Evolutionary conservation across 2,329 filamentous ascomycete genomes (phyloP), one percentile per base, ranked within the genome.

Genomic region (Cordyceps farinosa): DNA sequence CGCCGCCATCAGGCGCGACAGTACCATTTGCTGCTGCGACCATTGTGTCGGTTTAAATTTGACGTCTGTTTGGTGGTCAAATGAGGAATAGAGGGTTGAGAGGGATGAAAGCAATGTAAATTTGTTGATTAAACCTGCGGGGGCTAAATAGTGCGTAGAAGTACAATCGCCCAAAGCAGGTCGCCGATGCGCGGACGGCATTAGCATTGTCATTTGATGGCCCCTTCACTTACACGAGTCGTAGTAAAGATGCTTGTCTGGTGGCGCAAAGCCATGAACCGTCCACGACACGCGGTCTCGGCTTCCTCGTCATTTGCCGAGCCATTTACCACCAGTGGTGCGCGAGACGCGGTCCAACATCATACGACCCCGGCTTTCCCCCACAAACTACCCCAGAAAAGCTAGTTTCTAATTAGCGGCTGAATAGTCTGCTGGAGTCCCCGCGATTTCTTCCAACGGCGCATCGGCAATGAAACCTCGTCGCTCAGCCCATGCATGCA

Each of bases 361-460:
- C 47, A 47, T 17, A 34, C 32, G 6, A 34, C 36, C 36, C 4
- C 27, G 11, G 52, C 36, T 55, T 22, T 22, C 36, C 51, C 11
- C 36, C 52, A 30, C 52, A 55, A 32, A 30, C 9, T 55, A 17
- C 52, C 52, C 52, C 36, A 42, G 52, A 55, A 55, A 55, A 29
- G 22, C 11, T 42, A 42, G 52, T 29, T 54, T 22, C 22, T 10
- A 54, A 22, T 22, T 22, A 42, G 17, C 29, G 29, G 40, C 22
- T 30, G 27, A 29, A 53, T 22, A 22, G 22, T 22, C 22, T 17
- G 22, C 10, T n/a, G 3, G 48, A 10, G 36, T 54, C 52, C 27
- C 52, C 52, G 9, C 52, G 52, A 40, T 42, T 30, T 42, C 8
- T 11, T 44, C 7, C 13, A 44, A 30, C 8, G 27, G n/a, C 40